Evolutionary conservation across 345 rosid species (phyloP).

Genomic region (Excoecaria cochinchinensis): DNA sequence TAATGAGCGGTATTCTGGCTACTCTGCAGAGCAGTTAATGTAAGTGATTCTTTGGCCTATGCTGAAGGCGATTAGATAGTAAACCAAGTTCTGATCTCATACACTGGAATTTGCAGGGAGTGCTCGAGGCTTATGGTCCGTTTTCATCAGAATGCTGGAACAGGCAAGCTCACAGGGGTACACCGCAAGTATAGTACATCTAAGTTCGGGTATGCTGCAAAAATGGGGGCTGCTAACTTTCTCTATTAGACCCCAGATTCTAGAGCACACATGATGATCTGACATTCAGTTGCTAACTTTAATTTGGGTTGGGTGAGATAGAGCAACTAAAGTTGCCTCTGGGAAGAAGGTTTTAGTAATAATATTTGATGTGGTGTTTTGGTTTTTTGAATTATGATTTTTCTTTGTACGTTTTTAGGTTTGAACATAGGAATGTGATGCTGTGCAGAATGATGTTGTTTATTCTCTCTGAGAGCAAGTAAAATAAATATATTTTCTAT

Average conservation of each 20-base stretch:
- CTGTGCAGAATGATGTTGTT: background rate
- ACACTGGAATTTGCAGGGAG: slow-evolving; percentile 43
- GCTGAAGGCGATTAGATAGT: background rate
- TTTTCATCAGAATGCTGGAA: slow-evolving; percentile 74
- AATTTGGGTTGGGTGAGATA: slow-evolving; percentile 11
- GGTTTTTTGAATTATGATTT: background rate
- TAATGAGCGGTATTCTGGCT: slow-evolving; percentile 48
- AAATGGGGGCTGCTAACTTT: slow-evolving; percentile 58
- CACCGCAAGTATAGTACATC: slow-evolving; percentile 78
- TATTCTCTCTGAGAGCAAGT: too few relatives aligned
- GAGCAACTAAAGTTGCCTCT: slow-evolving; percentile 60
- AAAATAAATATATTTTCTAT: too few relatives aligned
- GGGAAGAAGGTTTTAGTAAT: background rate
- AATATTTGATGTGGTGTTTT: background rate
- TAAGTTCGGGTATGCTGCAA: slow-evolving; percentile 74
- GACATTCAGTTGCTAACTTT: slow-evolving; percentile 13
- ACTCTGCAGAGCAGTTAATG: slow-evolving; percentile 56
- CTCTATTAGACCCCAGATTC: slow-evolving; percentile 36
- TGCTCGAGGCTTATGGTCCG: slow-evolving; percentile 77
- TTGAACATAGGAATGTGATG: background rate
- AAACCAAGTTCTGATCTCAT: background rate
- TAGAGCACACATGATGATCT: slow-evolving; percentile 16
- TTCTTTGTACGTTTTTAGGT: background rate
- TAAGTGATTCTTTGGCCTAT: slow-evolving; percentile 3
- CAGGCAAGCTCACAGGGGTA: slow-evolving; percentile 80